Evolutionary conservation across 1,139 yeast species (phyloP).

Genomic region (Debaryomyces fabryi): DNA sequence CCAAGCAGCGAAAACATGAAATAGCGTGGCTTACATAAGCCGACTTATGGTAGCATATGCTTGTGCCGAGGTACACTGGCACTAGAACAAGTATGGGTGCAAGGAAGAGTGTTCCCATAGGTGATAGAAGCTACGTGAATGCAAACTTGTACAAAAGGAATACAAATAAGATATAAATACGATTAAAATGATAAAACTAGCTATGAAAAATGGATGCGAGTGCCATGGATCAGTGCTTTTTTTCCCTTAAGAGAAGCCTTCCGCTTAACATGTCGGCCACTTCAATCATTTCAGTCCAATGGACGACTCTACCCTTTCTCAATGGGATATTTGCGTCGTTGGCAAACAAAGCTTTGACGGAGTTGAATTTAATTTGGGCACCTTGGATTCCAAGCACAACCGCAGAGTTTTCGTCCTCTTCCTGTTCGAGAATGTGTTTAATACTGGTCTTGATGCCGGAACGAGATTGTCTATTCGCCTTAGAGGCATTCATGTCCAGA

Average conservation of each 20-base stretch:
- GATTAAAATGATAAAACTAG: background rate
- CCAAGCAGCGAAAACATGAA: background rate
- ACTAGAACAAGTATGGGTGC: too few species aligned
- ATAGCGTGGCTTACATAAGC: background rate
- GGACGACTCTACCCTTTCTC: conserved; percentile 69
- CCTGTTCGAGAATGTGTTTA: background rate
- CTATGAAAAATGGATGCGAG: background rate
- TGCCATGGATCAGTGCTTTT: conserved; percentile 3
- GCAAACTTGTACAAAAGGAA: background rate
- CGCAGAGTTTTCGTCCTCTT: conserved; percentile 26
- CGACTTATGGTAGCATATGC: too few species aligned
- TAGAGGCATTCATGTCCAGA: background rate
- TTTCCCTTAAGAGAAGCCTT: conserved; percentile 51
- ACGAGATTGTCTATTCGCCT: background rate
- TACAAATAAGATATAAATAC: background rate
- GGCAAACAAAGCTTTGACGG: conserved; percentile 56
- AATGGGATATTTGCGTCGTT: conserved; percentile 59
- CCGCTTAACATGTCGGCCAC: conserved; percentile 75
- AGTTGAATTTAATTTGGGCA: conserved; percentile 57
- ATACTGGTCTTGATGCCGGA: background rate
- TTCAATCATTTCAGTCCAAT: conserved; percentile 64
- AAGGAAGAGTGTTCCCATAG: too few species aligned
- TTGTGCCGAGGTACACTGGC: background rate
- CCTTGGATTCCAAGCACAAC: conserved; percentile 75
- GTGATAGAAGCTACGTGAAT: background rate